Evolutionary conservation across 2,329 filamentous ascomycete species (phyloP), one percentile per base, ranked within the genome.

Genomic region (Colletotrichum musicola): DNA sequence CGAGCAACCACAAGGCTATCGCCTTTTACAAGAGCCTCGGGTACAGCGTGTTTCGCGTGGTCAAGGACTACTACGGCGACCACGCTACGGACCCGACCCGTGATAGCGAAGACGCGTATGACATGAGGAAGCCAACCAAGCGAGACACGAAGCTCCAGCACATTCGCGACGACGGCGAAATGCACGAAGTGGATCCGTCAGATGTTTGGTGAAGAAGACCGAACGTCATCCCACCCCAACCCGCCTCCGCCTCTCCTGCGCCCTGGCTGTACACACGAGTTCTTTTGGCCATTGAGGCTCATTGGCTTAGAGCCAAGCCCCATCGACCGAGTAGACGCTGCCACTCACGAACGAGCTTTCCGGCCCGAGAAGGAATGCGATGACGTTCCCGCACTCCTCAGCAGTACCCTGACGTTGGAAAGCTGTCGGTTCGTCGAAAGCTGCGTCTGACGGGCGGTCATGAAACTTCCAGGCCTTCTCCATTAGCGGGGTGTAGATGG

Each of bases 41-140:
- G 73, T 97, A 99, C 79, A 94, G 90, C 67, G 92, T 98, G 54
- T 99, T 92, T 81, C 87, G 96, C 53, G 89, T 93, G 10, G 95
- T 99, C 51, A 90, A 94, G 74, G 92, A 92, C 75, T 99, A 99
- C 80, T 99, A 99, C 76, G 93, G 92, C 71, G 95, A 98, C 77
- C 93, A 97, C 77, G 88, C 90, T 35, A 86, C 83, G 61, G 87
- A 89, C 62, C 88, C 89, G 4, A 88, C 85, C 10, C 84, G 87
- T 69, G 83, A 83, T 16, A 88, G 89, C 58, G 94, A 97, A 80
- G 95, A 98, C 83, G 96, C 95, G 18, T 96, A 93, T 78, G 96
- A 99, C 82, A 99, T 99, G 96, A 89, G 96, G 72, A 98, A 98
- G 79, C 89, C 94, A 44, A 89, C 95, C 82, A 92, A 88, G 80